Evolutionary conservation across 202 grass and related monocot genomes (phyloP).

Genomic region (Brachypodium distachyon): DNA sequence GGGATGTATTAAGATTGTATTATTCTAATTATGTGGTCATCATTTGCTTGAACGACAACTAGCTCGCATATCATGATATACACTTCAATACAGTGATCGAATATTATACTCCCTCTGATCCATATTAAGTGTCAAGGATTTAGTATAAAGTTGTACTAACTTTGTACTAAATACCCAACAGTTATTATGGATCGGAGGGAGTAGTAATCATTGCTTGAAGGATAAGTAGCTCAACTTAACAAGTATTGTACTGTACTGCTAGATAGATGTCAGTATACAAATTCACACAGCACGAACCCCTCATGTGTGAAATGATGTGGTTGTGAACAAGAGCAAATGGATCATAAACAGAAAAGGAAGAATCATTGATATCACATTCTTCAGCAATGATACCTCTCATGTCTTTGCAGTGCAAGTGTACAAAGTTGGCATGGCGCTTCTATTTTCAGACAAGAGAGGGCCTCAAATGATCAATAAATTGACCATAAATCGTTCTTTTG

Average conservation of each 20-base stretch:
- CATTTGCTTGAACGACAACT: too few species aligned
- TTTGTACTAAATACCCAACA: too few species aligned
- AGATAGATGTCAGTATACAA: background rate
- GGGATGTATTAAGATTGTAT: slow-evolving; percentile 1
- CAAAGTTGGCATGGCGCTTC: background rate
- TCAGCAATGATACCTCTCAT: background rate
- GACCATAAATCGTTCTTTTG: background rate
- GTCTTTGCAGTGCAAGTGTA: background rate
- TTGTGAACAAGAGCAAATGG: background rate
- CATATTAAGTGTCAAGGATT: too few species aligned
- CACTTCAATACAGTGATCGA: background rate
- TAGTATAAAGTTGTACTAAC: too few species aligned
- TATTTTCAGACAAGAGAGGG: background rate
- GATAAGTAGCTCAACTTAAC: background rate
- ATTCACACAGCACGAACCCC: background rate
- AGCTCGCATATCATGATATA: background rate
- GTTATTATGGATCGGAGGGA: too few species aligned
- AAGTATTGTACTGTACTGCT: background rate
- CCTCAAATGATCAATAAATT: background rate
- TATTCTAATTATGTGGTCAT: too few species aligned
- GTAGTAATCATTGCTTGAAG: background rate
- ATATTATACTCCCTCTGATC: too few species aligned
- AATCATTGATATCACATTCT: background rate
- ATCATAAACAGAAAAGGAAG: background rate
- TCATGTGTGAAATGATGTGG: background rate